Base-by-base conservation (phyloP, 352 stramenopile species). In the Ophiocytium majus region DNA sequence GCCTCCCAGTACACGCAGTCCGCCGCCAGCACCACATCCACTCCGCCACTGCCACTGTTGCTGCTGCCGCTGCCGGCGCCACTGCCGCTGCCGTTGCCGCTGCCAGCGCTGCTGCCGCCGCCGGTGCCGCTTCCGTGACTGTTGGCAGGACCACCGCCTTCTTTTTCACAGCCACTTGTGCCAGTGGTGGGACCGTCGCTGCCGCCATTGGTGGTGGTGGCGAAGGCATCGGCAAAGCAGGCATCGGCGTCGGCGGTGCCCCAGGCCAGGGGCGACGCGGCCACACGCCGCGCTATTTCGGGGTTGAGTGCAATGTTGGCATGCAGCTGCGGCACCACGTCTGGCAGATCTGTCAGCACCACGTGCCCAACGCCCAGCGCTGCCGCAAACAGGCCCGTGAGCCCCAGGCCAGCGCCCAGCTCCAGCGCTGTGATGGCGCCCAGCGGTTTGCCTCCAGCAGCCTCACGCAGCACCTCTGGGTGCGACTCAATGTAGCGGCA, bases 1-100 rank as follows among this genome's bases (percentile, higher is more conserved):
- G 28, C 23, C 50, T 85, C 82, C 82, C 82, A 85, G 64, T 85
- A 85, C n/a, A 85, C 74, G 75, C 82, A 85, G 37, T 85, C 82
- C 19, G 82, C 82, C 10, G 82, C 82, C 0, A 85, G 23, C 19
- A 79, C 66, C 23, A 85, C 9, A 0, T 33, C 32, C 0, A 1
- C 28, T 1, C 33, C 71, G 31, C n/a, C 0, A 50, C 23, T 17
- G 9, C 17, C 19, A 14, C 32, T 63, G 1, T 23, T 31, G 32
- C n/a, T n/a, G n/a, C n/a, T n/a, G n/a, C n/a, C n/a, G n/a, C n/a
- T n/a, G n/a, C n/a, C n/a, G n/a, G n/a, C n/a, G n/a, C n/a, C n/a
- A n/a, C n/a, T n/a, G n/a, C n/a, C n/a, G n/a, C n/a, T n/a, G n/a
- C n/a, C n/a, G n/a, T n/a, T n/a, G n/a, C n/a, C n/a, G n/a, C n/a